Base-by-base conservation (phyloP, 345 rosid genomes). In the Lepidium aucheri region DNA sequence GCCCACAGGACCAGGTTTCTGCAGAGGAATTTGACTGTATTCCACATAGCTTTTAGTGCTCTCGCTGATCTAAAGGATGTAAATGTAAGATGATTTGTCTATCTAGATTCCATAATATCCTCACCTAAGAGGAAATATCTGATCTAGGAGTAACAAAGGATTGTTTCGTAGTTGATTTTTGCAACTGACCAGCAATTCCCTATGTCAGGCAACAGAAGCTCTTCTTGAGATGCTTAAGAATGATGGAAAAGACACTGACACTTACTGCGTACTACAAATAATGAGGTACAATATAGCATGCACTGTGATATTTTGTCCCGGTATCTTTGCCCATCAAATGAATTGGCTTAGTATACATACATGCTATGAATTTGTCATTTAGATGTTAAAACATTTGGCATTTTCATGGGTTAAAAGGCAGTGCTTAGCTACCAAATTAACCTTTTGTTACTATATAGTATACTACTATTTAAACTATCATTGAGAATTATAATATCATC, bases 11-110 rank as follows among this genome's bases (percentile, higher is more conserved):
- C 82, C 16, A 79, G 88, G 68, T 90, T 90, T 80, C 17, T 94
- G 53, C 76, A 24, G 60, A 82, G 77, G 77, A 80, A 74, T 53
- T 68, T 90, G 50, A 83, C 96, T 26, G 88, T 90, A 18, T 85
- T 81, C 74, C 96, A 94, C 71, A 86, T 80, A 63, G 99, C 99
- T 16, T 75, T 85, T 71, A 81, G 78, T 70, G 97, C 99, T 59
- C 85, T 80, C 76, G 97, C 95, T n/a, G 86, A 88, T 38, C 84
- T 90, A 26, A 75, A 66, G 72, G 82, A 90, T 76, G 88, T 88
- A 36, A 77, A 86, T 85, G 97, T 94, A 86, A 67, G 39, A 32
- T 41, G 38, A 32, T 62, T 10, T 56, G 45, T 62, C 47, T 34
- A 66, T 76, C 61, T 68, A 8, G 12, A 20, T 36, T 26, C 43